Percentiles rank a stretch among this genome's conserved stretches.
phyloP scores from a whole-genome alignment of 2,329 filamentous ascomycete species.

The Allantophomopsis cytisporea region DNA sequence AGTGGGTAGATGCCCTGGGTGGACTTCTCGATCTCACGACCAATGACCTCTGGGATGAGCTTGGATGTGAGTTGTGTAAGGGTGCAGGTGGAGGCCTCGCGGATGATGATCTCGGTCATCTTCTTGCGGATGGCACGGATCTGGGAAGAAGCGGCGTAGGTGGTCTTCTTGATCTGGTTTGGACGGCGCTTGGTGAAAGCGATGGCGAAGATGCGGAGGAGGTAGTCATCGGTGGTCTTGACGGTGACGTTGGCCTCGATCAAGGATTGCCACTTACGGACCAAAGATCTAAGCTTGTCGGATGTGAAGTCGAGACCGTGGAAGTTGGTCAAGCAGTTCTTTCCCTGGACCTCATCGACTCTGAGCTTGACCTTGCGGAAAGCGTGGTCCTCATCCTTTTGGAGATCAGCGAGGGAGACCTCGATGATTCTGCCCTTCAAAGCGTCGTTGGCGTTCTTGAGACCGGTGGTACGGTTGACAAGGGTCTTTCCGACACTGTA shows the following conservation, averaged over 20 bases:
- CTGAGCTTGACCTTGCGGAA: conserved; percentile 99
- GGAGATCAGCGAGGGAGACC: conserved; percentile 95
- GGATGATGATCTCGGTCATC: conserved; percentile 98
- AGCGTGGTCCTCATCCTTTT: conserved; percentile 99
- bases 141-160: conserved; percentile 92
- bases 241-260: conserved; percentile 99
- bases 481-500: conserved; percentile 97
- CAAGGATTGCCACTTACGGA: conserved; percentile 98
- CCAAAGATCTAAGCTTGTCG: conserved; percentile 97
- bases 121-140: conserved; percentile 98
- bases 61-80: conserved; percentile 95
- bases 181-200: conserved; percentile 98
- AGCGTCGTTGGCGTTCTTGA: conserved; percentile 99
- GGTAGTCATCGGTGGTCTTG: conserved; percentile 99
- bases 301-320: conserved; percentile 99
- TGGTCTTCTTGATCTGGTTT: conserved; percentile 99
- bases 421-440: conserved; percentile 98
- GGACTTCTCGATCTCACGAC: conserved; percentile 98
- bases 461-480: conserved; percentile 97
- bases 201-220: conserved; percentile 96
- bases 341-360: conserved; percentile 97
- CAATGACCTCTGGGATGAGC: conserved; percentile 98
- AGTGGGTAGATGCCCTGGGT: conserved; percentile 99
- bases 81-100: conserved; percentile 88
- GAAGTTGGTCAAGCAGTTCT: conserved; percentile 99